Percentiles rank a stretch among this genome's conserved stretches.
Conservation (phyloP, 768 basidiomycete genomes). For the Russula compacta region DNA sequence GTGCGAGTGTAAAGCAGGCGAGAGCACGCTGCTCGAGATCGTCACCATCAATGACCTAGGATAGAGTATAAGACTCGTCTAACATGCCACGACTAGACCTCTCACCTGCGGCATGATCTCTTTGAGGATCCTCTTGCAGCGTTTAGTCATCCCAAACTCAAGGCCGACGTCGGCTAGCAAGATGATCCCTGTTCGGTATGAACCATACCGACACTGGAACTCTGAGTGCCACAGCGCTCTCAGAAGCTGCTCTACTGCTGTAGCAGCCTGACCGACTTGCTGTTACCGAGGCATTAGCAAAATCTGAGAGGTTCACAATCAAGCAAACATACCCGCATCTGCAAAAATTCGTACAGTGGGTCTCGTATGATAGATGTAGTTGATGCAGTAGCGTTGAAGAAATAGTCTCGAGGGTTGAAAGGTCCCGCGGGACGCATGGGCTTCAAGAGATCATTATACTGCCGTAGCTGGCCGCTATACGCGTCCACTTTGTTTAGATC, state of each 20-base stretch:
- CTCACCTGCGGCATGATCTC: slow-evolving; percentile 77
- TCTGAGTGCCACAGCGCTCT: slow-evolving; percentile 73
- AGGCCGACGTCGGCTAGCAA: slow-evolving; percentile 71
- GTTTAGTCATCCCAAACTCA: slow-evolving; percentile 67
- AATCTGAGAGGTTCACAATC: not conserved
- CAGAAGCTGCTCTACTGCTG: slow-evolving; percentile 56
- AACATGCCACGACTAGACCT: not conserved
- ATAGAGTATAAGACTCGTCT: not conserved
- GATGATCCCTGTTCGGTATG: slow-evolving; percentile 61
- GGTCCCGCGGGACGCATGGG: slow-evolving; percentile 49
- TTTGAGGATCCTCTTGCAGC: slow-evolving; percentile 55
- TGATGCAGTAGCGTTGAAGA: slow-evolving; percentile 33
- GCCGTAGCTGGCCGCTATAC: slow-evolving; percentile 51
- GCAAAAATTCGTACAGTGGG: slow-evolving; percentile 36
- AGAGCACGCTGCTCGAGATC: slow-evolving; percentile 72
- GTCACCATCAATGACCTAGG: slow-evolving; percentile 57
- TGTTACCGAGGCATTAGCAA: slow-evolving; percentile 24
- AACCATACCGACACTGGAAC: slow-evolving; percentile 56
- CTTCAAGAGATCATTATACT: slow-evolving; percentile 57
- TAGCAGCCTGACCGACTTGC: slow-evolving; percentile 56
- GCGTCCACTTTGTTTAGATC: slow-evolving; percentile 2
- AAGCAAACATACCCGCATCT: slow-evolving; percentile 29
- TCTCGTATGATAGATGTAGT: slow-evolving; percentile 32
- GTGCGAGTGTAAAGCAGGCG: slow-evolving; percentile 62
- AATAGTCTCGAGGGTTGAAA: slow-evolving; percentile 49